Base-by-base conservation (phyloP, 2,329 filamentous ascomycete species). In the Alternaria conjuncta region DNA sequence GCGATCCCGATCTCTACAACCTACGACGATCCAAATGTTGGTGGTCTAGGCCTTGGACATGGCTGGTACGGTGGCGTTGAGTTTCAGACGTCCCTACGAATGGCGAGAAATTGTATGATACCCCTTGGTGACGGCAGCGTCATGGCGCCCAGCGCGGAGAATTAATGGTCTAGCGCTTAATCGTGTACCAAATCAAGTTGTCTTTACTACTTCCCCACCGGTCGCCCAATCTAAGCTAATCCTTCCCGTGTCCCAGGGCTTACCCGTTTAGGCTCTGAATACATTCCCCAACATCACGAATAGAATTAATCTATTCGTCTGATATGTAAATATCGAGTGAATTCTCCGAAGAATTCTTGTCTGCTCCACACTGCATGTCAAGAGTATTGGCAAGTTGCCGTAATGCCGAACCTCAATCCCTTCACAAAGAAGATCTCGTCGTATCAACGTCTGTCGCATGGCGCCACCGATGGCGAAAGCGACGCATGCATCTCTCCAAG, bases 401-500 rank as follows among this genome's bases (percentile, higher is more conserved):
- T 21, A n/a, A 58, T 62, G 60, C 49, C 18, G 28, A 47, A 41
- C 11, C 60, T 58, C n/a, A 62, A 62, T n/a, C 55, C 43, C 15
- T 67, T 62, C 8, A 20, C 41, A 12, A 43, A 20, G 11, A 62
- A 47, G 9, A 54, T 23, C 4, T 47, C 21, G 2, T 47, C 55
- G 6, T 62, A 62, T 13, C 55, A 57, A 15, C 55, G 60, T 30
- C 11, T 62, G 15, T 62, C 49, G 1, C 47, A 62, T 7, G 43
- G 18, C 23, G 36, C 49, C 13, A 43, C 51, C 21, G 51, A 43
- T 23, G 49, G 9, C 2, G 49, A 53, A 53, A 21, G 20, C 4
- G 30, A 36, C 4, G 13, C 49, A 41, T 53, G 49, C 49, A 36
- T 41, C 49, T 53, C 49, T 9, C 18, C 49, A 51, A n/a, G 13